A percentile compares a stretch with the other conserved stretches of the same genome.
phyloP scores from a whole-genome alignment of 2,329 filamentous ascomycete genomes.

The Stachybotrys echinatus region DNA sequence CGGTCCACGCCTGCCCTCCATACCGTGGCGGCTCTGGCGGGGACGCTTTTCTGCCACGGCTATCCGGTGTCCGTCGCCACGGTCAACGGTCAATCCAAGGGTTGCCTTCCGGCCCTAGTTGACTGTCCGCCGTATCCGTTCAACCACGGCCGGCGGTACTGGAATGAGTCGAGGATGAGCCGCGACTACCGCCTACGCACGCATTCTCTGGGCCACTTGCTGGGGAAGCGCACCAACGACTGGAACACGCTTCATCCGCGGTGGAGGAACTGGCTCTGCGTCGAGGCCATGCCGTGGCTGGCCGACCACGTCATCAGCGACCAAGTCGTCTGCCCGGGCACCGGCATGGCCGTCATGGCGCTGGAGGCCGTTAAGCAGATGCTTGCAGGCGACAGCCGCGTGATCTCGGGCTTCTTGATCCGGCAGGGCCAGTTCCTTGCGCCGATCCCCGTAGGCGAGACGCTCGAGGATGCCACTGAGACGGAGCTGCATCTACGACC shows the following conservation, averaged over 20 bases:
- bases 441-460: not conserved
- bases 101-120: not conserved
- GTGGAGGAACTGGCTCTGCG: not conserved
- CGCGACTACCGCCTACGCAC: not conserved
- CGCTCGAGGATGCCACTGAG: not conserved
- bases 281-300: not conserved
- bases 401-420: not conserved
- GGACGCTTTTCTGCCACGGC: not conserved
- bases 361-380: not conserved
- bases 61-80: not conserved
- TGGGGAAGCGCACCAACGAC: not conserved
- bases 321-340: not conserved
- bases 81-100: not conserved
- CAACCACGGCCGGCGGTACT: not conserved
- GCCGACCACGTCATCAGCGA: not conserved
- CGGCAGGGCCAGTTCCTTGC: not conserved
- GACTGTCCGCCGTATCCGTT: not conserved
- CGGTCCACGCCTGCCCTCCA: not conserved
- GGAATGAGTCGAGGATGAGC: not conserved
- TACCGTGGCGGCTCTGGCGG: not conserved
- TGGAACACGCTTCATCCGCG: not conserved
- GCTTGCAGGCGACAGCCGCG: not conserved
- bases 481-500: not conserved
- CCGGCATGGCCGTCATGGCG: not conserved
- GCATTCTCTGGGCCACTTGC: not conserved